phyloP scores from a whole-genome alignment of 1,284 basidiomycete genomes.

The Mycena citricolor region DNA sequence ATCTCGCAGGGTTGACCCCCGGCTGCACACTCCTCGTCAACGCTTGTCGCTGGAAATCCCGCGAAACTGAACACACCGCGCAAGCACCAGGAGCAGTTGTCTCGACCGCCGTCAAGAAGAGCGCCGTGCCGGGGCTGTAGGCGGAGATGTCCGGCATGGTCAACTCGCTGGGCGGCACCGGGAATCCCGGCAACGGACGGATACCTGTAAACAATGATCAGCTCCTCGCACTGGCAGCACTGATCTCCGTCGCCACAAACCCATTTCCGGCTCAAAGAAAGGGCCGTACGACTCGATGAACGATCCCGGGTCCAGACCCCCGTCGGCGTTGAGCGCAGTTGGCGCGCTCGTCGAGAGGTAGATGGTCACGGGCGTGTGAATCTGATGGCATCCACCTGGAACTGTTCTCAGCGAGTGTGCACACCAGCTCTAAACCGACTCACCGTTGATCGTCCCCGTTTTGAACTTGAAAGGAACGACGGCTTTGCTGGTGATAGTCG shows the following conservation, averaged over 20 bases:
- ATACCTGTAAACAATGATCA: not conserved
- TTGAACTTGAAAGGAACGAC: no score
- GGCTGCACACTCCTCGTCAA: no score
- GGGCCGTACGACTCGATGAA: constrained; percentile 7
- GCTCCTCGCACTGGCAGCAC: not conserved
- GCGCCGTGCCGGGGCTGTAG: not conserved
- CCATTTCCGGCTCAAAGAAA: constrained; percentile 9
- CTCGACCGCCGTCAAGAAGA: constrained; percentile 7
- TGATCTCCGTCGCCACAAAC: no score
- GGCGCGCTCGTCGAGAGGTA: constrained; percentile 9
- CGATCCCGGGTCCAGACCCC: not conserved
- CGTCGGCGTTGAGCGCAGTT: constrained; percentile 3
- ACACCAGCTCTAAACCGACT: no score
- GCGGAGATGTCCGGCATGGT: constrained; percentile 8
- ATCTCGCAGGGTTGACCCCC: no score
- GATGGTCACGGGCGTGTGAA: constrained; percentile 11
- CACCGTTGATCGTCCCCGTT: no score
- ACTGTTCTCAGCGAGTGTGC: no score
- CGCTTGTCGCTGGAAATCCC: no score
- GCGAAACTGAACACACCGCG: no score
- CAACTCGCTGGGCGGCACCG: constrained; percentile 4
- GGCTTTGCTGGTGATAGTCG: no score
- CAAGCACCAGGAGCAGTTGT: not conserved
- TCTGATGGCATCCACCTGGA: constrained; percentile 12
- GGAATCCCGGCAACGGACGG: not conserved